A percentile compares a stretch with the other conserved stretches of the same genome.
phyloP scores from a whole-genome alignment of 345 rosid species.

The Eucalyptus polyanthemos region DNA sequence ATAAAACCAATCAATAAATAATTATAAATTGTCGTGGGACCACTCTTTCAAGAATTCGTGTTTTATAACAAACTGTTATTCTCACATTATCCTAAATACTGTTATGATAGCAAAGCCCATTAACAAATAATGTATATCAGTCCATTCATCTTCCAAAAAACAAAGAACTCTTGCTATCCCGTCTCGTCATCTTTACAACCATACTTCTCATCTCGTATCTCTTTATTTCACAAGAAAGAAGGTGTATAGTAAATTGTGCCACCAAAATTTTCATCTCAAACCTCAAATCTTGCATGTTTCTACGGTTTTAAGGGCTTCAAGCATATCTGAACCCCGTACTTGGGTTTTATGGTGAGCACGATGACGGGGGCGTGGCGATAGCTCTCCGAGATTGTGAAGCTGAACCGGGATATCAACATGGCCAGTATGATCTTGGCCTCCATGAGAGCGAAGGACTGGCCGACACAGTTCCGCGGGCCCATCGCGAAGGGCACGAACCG shows the following conservation, averaged over 20 bases:
- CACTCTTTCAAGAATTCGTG: too few relatives aligned
- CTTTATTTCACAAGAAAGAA: neutral
- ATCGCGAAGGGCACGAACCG: constrained; percentile 35
- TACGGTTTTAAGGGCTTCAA: neutral
- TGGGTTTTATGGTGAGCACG: constrained; percentile 33
- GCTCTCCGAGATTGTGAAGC: constrained; percentile 21
- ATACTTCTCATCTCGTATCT: neutral
- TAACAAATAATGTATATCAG: neutral
- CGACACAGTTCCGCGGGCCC: constrained; percentile 60
- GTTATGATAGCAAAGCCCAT: too few relatives aligned
- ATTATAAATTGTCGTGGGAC: too few relatives aligned
- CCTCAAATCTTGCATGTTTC: neutral
- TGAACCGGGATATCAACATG: constrained; percentile 24
- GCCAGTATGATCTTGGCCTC: constrained; percentile 39
- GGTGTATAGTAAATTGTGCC: neutral
- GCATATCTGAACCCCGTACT: constrained; percentile 32
- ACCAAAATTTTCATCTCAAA: neutral
- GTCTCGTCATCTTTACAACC: neutral
- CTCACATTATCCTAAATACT: too few relatives aligned
- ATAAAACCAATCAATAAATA: too few relatives aligned
- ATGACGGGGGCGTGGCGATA: constrained; percentile 39
- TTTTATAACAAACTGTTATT: too few relatives aligned
- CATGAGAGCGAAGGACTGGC: constrained; percentile 39
- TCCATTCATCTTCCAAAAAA: neutral
- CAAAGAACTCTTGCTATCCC: neutral